Evolutionary conservation across 495 filamentous ascomycete species (phyloP).

Genomic region (Darksidea phi): DNA sequence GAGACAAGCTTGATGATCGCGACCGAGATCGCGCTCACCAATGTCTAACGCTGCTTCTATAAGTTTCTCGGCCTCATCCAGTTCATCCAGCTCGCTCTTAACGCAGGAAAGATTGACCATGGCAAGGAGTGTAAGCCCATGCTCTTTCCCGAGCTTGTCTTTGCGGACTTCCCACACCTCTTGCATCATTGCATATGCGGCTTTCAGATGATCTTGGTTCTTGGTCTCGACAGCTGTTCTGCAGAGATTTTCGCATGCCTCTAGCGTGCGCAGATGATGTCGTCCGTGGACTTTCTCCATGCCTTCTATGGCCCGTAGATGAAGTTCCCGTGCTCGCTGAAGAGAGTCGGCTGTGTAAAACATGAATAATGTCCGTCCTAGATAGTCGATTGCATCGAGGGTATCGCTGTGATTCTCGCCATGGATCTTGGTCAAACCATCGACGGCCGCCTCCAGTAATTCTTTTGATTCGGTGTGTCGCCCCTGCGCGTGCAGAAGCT

Average conservation of each 20-base stretch:
- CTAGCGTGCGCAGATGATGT: constrained; percentile 41
- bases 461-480: neutral
- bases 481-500: neutral
- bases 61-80: constrained; percentile 39
- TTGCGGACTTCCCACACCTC: constrained; percentile 39
- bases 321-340: constrained; percentile 32
- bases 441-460: neutral
- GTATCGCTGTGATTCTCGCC: constrained; percentile 4
- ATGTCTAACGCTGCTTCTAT: constrained; percentile 33
- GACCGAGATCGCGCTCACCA: constrained; percentile 44
- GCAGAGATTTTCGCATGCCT: constrained; percentile 32
- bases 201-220: constrained; percentile 6
- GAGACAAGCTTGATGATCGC: constrained; percentile 42
- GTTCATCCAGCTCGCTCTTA: constrained; percentile 34
- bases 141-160: constrained; percentile 44
- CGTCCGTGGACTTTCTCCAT: constrained; percentile 40
- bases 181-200: constrained; percentile 31
- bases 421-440: neutral
- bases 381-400: constrained; percentile 29
- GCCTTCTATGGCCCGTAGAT: constrained; percentile 36
- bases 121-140: constrained; percentile 39
- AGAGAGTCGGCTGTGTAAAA: constrained; percentile 27
- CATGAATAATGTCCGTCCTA: constrained; percentile 24
- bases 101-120: constrained; percentile 39
- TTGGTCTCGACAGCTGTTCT: neutral